A percentile compares a stretch with the other conserved stretches of the same genome.
Evolutionary conservation across 345 rosid species (phyloP).

Genomic region (Pistacia atlantica): DNA sequence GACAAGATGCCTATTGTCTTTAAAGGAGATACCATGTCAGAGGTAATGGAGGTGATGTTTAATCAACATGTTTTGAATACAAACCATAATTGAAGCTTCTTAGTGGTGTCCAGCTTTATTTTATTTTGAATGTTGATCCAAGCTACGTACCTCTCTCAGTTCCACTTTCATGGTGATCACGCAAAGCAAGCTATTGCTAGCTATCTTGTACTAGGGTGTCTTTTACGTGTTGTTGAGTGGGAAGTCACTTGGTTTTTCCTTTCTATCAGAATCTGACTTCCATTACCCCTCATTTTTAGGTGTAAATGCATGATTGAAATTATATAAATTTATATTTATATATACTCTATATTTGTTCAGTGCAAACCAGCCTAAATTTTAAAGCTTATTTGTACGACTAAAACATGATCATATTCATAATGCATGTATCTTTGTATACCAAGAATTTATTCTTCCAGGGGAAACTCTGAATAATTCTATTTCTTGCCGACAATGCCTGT

Average conservation of each 20-base stretch:
- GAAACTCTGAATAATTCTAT: background rate
- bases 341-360: background rate
- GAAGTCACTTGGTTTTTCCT: slow-evolving; percentile 16
- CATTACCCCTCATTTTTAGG: slow-evolving; percentile 16
- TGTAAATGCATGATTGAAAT: slow-evolving; percentile 13
- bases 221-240: slow-evolving; percentile 17
- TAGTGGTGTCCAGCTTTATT: slow-evolving; percentile 23
- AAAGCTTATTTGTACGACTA: background rate
- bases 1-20: slow-evolving; percentile 12
- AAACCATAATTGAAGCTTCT: background rate
- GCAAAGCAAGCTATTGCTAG: background rate
- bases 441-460: background rate
- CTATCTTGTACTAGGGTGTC: background rate
- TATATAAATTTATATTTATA: background rate
- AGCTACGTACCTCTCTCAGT: background rate
- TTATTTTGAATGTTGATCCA: background rate
- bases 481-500: background rate
- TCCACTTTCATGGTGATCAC: slow-evolving; percentile 15
- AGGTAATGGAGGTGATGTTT: slow-evolving; percentile 13
- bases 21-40: slow-evolving; percentile 21
- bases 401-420: background rate
- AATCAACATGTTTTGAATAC: slow-evolving; percentile 12
- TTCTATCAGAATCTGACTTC: slow-evolving; percentile 20
- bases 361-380: slow-evolving; percentile 18
- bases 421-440: background rate